phyloP scores from a whole-genome alignment of 140 eudicot genomes.

The Anethum foeniculum region DNA sequence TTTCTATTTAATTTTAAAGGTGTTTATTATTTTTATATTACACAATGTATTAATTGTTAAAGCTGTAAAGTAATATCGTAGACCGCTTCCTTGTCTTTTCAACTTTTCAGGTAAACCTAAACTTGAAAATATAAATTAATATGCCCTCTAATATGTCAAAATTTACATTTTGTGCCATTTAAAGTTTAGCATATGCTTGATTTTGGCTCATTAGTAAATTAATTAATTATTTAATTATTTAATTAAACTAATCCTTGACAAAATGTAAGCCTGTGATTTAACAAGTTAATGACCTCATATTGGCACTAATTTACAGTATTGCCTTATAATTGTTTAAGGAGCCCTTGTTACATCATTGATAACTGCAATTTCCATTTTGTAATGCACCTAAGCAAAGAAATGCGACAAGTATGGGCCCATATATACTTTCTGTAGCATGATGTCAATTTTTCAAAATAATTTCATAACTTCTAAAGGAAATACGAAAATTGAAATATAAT shows the following conservation, averaged over 20 bases:
- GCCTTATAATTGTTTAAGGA: neutral
- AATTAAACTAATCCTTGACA: neutral
- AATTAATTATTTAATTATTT: neutral
- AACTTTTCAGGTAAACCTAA: constrained; percentile 29
- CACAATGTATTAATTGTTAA: constrained; percentile 24
- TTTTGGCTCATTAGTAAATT: neutral
- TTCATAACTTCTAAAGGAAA: neutral
- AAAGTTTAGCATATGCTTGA: constrained; percentile 2
- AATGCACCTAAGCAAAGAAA: neutral
- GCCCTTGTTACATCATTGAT: neutral
- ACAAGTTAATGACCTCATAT: neutral
- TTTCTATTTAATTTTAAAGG: neutral
- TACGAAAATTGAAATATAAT: neutral
- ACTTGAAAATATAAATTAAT: constrained; percentile 21
- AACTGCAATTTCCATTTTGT: neutral
- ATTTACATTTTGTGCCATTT: constrained; percentile 25
- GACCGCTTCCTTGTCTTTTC: constrained; percentile 48
- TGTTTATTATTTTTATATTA: neutral
- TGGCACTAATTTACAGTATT: neutral
- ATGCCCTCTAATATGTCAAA: constrained; percentile 8
- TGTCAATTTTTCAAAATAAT: neutral
- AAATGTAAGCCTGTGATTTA: neutral
- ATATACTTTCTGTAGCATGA: neutral
- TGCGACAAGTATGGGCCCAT: neutral
- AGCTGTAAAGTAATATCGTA: constrained; percentile 58